Percentiles rank a stretch among this genome's conserved stretches.
Conservation (phyloP, 768 basidiomycete species). For the Mycena floridula region DNA sequence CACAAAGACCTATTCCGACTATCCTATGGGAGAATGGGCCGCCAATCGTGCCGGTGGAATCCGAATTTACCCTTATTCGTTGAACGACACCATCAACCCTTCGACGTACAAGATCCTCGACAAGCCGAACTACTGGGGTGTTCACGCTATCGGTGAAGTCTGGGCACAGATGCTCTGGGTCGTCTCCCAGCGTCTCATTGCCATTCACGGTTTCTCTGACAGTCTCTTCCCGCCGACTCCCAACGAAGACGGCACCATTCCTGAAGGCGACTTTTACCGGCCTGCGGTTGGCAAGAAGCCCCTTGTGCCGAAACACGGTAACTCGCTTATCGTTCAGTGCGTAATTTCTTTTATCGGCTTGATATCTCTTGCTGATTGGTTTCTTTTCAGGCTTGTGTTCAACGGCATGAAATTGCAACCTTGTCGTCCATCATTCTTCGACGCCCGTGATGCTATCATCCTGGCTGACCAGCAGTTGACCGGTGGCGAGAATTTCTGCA, state of each 20-base stretch:
- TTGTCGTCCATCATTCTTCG: constrained; percentile 87
- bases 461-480: constrained; percentile 88
- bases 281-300: constrained; percentile 41
- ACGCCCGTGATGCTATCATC: constrained; percentile 85
- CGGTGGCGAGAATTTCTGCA: constrained; percentile 88
- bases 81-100: constrained; percentile 72
- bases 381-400: constrained; percentile 55
- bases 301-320: constrained; percentile 86
- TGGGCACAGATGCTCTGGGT: constrained; percentile 93
- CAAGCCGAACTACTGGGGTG: constrained; percentile 91
- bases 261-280: constrained; percentile 72
- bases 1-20: constrained; percentile 64
- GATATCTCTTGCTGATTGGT: background rate
- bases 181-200: constrained; percentile 65
- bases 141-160: constrained; percentile 89
- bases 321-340: constrained; percentile 72
- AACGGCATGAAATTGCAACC: constrained; percentile 94
- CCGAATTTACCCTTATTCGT: constrained; percentile 83
- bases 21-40: constrained; percentile 94
- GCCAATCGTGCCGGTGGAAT: constrained; percentile 73
- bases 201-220: constrained; percentile 75
- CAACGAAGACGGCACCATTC: constrained; percentile 54
- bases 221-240: constrained; percentile 78
- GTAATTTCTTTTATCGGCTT: constrained; percentile 15
- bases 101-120: constrained; percentile 93